Base-by-base conservation (phyloP, 345 rosid genomes). In the Populus ilicifolia region DNA sequence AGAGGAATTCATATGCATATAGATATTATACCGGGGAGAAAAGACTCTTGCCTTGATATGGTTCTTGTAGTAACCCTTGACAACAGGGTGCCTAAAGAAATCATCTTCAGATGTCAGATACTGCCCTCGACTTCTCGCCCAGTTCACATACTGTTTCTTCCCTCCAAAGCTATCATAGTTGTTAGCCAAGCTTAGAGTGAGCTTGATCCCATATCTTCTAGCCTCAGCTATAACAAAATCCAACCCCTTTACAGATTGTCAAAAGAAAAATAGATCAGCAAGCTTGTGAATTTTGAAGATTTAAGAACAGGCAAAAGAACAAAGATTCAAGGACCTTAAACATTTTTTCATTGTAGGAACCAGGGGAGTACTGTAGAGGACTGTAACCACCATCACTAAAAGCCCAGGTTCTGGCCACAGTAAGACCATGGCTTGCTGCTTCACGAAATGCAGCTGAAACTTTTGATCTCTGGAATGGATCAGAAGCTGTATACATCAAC, bases 381-480 rank as follows among this genome's bases (percentile, higher is more conserved):
- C 84, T 52, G 73, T 74, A 82, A 21, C 84, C 84, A 3, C 84
- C 84, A 64, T 82, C 84, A 66, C 81, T 82, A 52, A 82, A 82
- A 23, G 84, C 81, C 84, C 84, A 82, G 56, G 84, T 82, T 56
- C 84, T 69, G 14, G 84, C 81, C 25, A 82, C 75, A n/a, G 84
- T 36, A 43, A 82, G 84, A 39, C 81, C 81, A 70, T 82, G 81
- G 48, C 23, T 62, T 11, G 72, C 17, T n/a, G 84, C 84, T 54
- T 82, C 76, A 1, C 36, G 81, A 71, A 82, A 71, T 6, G 79
- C 81, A 25, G 81, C 56, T 10, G 84, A 82, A 56, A 82, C 79
- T 75, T 82, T 82, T 50, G 66, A 25, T 56, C 84, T 78, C 71
- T 78, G 81, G 23, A 81, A 64, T 44, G 84, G 81, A 72, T 82